These are phyloP conservation scores for Arthroderma sp. DNA, from an alignment of 2,329 filamentous ascomycete species.

Conservation along the genomic window DNA sequence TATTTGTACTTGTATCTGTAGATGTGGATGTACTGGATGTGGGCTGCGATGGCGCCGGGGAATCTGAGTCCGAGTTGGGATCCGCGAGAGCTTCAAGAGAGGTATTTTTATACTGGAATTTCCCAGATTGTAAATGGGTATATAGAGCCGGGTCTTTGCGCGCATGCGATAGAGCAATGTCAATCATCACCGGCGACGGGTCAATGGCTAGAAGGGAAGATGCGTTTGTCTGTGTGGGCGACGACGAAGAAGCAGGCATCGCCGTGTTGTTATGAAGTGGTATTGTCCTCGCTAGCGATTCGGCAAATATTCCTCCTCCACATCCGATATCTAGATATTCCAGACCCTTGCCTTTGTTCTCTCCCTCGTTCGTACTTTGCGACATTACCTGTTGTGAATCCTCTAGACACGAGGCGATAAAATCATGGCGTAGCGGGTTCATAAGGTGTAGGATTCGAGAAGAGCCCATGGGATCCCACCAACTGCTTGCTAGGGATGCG, in stretches of 20 bases:
- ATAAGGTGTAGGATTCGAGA: conserved; percentile 90
- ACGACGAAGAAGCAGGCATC: conserved; percentile 4
- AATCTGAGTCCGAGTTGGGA: background rate
- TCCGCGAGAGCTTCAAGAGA: conserved; percentile 52
- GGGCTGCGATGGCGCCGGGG: background rate
- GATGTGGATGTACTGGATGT: conserved; percentile 4
- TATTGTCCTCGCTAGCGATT: conserved; percentile 40
- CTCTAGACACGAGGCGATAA: conserved; percentile 61
- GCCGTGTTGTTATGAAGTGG: conserved; percentile 8
- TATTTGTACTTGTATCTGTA: conserved; percentile 20
- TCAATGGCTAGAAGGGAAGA: conserved; percentile 33
- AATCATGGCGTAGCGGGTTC: conserved; percentile 92
- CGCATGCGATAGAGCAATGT: conserved; percentile 62
- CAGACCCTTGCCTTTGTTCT: conserved; percentile 29
- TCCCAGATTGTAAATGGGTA: conserved; percentile 36
- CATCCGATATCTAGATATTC: conserved; percentile 86
- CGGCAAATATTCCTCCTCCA: conserved; percentile 91
- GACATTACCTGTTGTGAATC: conserved; percentile 22
- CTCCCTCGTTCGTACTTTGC: background rate
- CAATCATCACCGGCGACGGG: conserved; percentile 30
- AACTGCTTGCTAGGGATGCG: conserved; percentile 78
- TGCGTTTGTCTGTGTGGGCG: conserved; percentile 24
- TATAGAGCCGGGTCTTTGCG: conserved; percentile 56
- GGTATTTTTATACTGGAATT: conserved; percentile 58
- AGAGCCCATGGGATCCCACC: conserved; percentile 94